Base-by-base conservation (phyloP, 768 basidiomycete genomes). In the Favolaschia claudopus region DNA sequence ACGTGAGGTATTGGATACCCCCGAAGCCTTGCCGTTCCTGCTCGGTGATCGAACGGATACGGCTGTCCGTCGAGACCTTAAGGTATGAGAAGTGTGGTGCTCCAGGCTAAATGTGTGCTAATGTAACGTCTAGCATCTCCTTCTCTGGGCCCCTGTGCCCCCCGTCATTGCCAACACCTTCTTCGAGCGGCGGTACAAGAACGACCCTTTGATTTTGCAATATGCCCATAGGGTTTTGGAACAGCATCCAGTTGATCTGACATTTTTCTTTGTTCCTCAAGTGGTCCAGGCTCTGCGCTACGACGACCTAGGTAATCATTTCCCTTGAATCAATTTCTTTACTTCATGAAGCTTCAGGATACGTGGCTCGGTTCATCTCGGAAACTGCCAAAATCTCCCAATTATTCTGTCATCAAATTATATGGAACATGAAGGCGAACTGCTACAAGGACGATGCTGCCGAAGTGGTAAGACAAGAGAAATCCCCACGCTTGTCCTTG, bases 371-470 rank as follows among this genome's bases (percentile, higher is more conserved):
- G 20, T 99, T 98, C 82, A 93, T 99, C 65, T 95, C 95, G 64
- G 96, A 99, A 77, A 97, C 96, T 0, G 91, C 96, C 7, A 96
- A 93, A 76, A 94, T 99, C 49, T 99, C 96, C 2, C 96, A 96
- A 71, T 75, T 95, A 22, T 99, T 99, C 79, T 99, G 97, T 70
- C 97, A 99, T 71, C 97, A 99, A 77, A 99, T 99, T 63, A 93
- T 99, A 61, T 99, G 97, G 97, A 99, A 99, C 72, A 99, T 99
- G 97, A 96, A 96, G 69, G 97, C 97, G 5, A 99, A 99, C 69
- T 95, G 92, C 61, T 97, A 88, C 73, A 93, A 91, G 67, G 96
- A 95, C 67, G 97, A 99, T 68, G 78, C 82, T 7, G 93, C 87
- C 14, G 95, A 96, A 72, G 80, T 91, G 57, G 94, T 92, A 67